Conservation (phyloP, 2,329 filamentous ascomycete species). For the Xylariales sp. region DNA sequence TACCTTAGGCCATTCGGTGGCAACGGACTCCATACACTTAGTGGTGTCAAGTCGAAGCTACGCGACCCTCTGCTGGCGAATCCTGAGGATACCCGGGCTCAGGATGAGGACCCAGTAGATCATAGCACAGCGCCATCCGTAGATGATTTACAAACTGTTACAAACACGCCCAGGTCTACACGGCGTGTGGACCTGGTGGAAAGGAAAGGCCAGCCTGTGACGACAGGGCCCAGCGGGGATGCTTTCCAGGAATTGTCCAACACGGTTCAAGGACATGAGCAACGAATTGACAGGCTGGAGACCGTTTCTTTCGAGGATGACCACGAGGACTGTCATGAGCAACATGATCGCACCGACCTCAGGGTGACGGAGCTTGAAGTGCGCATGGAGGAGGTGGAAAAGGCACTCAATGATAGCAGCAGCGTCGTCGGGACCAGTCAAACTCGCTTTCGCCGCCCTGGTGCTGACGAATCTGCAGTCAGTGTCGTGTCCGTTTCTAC, state of each 20-base stretch:
- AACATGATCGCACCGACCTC: slow-evolving; percentile 61
- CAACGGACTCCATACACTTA: slow-evolving; percentile 50
- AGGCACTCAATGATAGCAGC: slow-evolving; percentile 42
- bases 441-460: slow-evolving; percentile 28
- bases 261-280: slow-evolving; percentile 55
- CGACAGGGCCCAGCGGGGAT: slow-evolving; percentile 25
- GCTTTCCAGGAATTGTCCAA: slow-evolving; percentile 43
- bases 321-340: slow-evolving; percentile 66
- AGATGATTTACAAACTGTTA: slow-evolving; percentile 25
- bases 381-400: slow-evolving; percentile 56
- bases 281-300: slow-evolving; percentile 65
- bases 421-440: slow-evolving; percentile 34
- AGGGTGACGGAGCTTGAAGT: slow-evolving; percentile 66
- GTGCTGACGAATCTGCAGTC: slow-evolving; percentile 38
- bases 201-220: slow-evolving; percentile 16
- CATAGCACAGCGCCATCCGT: slow-evolving; percentile 17
- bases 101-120: slow-evolving; percentile 16
- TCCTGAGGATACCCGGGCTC: slow-evolving; percentile 17
- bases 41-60: slow-evolving; percentile 30
- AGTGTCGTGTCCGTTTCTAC: slow-evolving; percentile 44
- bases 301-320: slow-evolving; percentile 62
- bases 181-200: slow-evolving; percentile 17
- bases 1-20: slow-evolving; percentile 53
- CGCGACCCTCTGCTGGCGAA: slow-evolving; percentile 28
- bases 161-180: slow-evolving; percentile 27